phyloP scores from a whole-genome alignment of 768 basidiomycete genomes.

The Boletus insuetus region DNA sequence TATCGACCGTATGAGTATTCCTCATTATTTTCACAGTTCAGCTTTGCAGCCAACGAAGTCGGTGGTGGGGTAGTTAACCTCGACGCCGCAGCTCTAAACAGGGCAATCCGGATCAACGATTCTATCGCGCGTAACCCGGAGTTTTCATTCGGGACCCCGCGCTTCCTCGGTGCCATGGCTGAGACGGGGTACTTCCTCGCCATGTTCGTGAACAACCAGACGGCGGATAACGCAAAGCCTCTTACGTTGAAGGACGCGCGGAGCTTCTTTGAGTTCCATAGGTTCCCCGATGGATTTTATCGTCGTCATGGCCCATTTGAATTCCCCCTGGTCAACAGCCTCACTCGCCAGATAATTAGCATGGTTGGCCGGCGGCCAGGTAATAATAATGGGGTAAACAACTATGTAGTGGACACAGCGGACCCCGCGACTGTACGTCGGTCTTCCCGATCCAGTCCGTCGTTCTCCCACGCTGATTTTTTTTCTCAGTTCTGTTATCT shows the following conservation, averaged over 20 bases:
- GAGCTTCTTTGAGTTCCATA: constrained; percentile 14
- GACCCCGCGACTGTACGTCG: constrained; percentile 13
- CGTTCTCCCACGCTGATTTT: background rate
- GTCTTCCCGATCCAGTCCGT: background rate
- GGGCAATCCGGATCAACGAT: constrained; percentile 17
- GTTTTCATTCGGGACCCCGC: constrained; percentile 14
- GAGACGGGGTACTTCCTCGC: constrained; percentile 17
- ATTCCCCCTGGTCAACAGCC: background rate
- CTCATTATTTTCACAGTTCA: constrained; percentile 2
- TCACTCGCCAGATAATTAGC: background rate
- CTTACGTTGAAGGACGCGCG: constrained; percentile 8
- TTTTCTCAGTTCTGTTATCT: constrained; percentile 12
- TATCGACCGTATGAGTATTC: background rate
- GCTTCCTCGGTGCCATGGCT: constrained; percentile 11
- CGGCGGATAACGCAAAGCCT: background rate
- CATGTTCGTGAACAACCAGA: constrained; percentile 24
- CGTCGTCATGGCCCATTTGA: constrained; percentile 14
- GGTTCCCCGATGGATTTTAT: constrained; percentile 16
- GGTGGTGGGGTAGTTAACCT: constrained; percentile 16
- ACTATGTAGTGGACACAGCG: constrained; percentile 8
- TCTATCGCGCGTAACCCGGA: constrained; percentile 23
- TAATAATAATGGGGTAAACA: constrained; percentile 11
- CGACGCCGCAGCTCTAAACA: constrained; percentile 17
- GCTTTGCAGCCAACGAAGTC: constrained; percentile 10
- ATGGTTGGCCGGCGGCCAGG: constrained; percentile 9